These are phyloP conservation scores for Dalechampia spathulata DNA, from an alignment of 441 rosid genomes.

Conservation along the genomic window DNA sequence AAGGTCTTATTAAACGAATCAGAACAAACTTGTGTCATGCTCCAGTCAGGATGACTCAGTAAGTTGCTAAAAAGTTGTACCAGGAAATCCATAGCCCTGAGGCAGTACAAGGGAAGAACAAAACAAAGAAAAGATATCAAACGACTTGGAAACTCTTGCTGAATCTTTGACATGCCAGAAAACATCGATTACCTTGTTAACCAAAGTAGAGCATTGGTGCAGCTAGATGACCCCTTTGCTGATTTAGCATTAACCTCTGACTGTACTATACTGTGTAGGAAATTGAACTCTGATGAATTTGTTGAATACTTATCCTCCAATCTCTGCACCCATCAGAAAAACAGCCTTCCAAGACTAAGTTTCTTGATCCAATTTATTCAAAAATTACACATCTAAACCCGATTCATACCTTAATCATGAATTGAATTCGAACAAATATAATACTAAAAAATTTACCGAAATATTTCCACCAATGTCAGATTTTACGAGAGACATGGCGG, in stretches of 20 bases:
- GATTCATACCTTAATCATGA: too few species aligned
- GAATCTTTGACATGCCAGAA: not conserved
- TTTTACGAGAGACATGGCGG: slow-evolving; percentile 71
- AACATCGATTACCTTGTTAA: slow-evolving; percentile 47
- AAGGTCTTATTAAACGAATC: slow-evolving; percentile 66
- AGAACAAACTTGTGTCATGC: slow-evolving; percentile 71
- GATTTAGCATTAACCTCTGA: slow-evolving; percentile 61
- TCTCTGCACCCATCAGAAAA: too few species aligned
- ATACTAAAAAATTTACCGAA: slow-evolving; percentile 30
- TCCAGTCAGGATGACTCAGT: slow-evolving; percentile 63
- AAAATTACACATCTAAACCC: too few species aligned
- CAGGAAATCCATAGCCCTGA: slow-evolving; percentile 81
- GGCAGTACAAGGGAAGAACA: not conserved
- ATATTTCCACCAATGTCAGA: slow-evolving; percentile 76
- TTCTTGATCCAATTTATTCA: too few species aligned
- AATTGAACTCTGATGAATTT: slow-evolving; percentile 40
- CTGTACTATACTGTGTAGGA: slow-evolving; percentile 53
- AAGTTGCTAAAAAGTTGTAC: slow-evolving; percentile 68
- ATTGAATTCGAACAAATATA: too few species aligned
- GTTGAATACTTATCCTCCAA: slow-evolving; percentile 58
- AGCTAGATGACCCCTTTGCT: slow-evolving; percentile 67
- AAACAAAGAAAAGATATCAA: not conserved
- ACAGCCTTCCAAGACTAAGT: too few species aligned
- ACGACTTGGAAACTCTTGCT: not conserved
- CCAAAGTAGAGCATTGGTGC: slow-evolving; percentile 89